These are phyloP conservation scores for Arxiozyma slooffiae DNA, from an alignment of 1,139 yeast genomes.

Conservation along the genomic window DNA sequence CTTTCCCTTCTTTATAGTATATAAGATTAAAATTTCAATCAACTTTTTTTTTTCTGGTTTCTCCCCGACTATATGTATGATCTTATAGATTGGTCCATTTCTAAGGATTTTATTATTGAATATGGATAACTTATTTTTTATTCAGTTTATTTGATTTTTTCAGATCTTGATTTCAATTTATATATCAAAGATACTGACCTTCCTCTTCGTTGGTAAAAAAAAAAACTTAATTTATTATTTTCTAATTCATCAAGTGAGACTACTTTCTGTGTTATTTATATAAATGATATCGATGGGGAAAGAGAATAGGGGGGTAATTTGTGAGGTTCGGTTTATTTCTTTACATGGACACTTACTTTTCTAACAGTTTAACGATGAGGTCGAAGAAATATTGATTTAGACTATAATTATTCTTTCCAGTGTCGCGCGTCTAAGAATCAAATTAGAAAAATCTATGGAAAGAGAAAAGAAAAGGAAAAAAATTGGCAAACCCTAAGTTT, in stretches of 20 bases:
- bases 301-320: too few species aligned
- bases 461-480: too few species aligned
- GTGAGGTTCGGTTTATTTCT: too few species aligned
- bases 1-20: conserved; percentile 41
- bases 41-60: conserved; percentile 52
- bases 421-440: too few species aligned
- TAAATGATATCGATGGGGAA: too few species aligned
- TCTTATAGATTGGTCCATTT: conserved; percentile 33
- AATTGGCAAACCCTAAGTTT: background rate
- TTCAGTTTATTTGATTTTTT: background rate
- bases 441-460: too few species aligned
- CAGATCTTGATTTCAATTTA: background rate
- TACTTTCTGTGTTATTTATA: background rate
- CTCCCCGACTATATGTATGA: conserved; percentile 44
- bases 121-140: conserved; percentile 32
- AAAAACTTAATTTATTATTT: background rate
- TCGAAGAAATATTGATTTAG: too few species aligned
- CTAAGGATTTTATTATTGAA: conserved; percentile 7
- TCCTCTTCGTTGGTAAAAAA: background rate
- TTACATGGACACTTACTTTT: too few species aligned
- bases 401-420: too few species aligned
- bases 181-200: background rate
- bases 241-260: background rate
- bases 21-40: conserved; percentile 52
- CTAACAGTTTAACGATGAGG: too few species aligned